Base-by-base conservation (phyloP, 2,329 filamentous ascomycete genomes). In the Colletotrichum trifolii region DNA sequence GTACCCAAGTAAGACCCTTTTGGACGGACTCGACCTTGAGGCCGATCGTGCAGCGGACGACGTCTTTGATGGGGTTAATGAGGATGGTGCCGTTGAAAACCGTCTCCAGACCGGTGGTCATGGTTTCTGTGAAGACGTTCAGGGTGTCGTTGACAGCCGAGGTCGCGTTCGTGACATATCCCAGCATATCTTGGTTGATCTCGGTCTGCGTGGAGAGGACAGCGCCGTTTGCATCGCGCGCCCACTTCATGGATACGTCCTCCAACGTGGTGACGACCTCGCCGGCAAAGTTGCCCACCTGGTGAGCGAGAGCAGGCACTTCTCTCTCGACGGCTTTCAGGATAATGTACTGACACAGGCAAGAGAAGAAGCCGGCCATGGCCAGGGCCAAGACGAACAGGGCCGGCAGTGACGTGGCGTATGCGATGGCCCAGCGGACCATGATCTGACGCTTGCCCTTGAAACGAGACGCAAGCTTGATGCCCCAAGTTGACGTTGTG, bases 1-100 rank as follows among this genome's bases (percentile, higher is more conserved):
- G 87, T 10, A 97, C 91, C 95, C 95, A 99, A 1, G 92, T 97
- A n/a, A 98, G 84, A 11, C 91, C 96, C 73, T 91, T 90, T 76
- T 98, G 88, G 69, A 99, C 88, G 25, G 89, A 87, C 69, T 92
- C 88, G 68, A 98, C 85, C 81, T 98, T 98, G 73, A 97, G 84
- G 8, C 90, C 88, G 69, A 98, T 88, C n/a, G 98, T 83, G 74
- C 96, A 98, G 73, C 92, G 87, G 68, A 97, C 85, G 39, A 97
- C 88, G 47, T 92, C 90, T 72, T 88, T 84, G 72, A 97, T 89
- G 0, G 94, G 92, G 35, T 90, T 87, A 69, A 93, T 86, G 47
- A 97, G 89, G 46, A 94, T 79, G 0, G 95, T 97, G 50, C 88
- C 89, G 54, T 93, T 92, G 75, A 98, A 97, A 4, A 91, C 92